Base-by-base conservation (phyloP, 768 basidiomycete genomes). In the Boletellus ananas region DNA sequence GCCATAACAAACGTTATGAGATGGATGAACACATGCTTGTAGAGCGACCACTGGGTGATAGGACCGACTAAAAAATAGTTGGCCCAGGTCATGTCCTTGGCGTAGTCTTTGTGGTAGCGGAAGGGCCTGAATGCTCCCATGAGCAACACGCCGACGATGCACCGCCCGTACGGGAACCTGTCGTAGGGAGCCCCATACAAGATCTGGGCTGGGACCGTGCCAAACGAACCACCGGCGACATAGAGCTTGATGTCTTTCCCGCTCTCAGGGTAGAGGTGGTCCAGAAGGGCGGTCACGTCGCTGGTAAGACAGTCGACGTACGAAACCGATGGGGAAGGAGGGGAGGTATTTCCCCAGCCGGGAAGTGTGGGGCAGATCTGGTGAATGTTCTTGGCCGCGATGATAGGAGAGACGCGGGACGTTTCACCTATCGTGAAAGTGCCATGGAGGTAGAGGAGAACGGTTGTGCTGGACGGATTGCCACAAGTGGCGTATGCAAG, bases 381-480 rank as follows among this genome's bases (percentile, higher is more conserved):
- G 57, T 79, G 80, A 4, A 77, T 62, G 38, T 71, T 58, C 54
- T 70, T 75, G 14, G 74, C 67, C 10, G 68, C 31, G 49, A 79
- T 57, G 25, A 63, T 56, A 13, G 61, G 68, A 3, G 74, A 69
- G 8, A 68, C 56, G 1, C 51, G 55, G 29, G 68, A 62, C 5
- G 74, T 73, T 27, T 72, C 67, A 5, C 80, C 81, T n/a, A 81
- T 57, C 34, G 71, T 64, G 60, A 83, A 80, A 6, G 69, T 68
- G n/a, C 79, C 80, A 55, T 83, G 81, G 49, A 82, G 73, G 63
- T 74, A 80, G 43, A 84, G 68, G 38, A 82, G 62, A 20, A 84
- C 61, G 13, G 69, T 69, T 2, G 66, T 64, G 63, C 79, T 81
- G 23, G 74, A 71, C 1, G 72, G 63, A 52, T 80, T 74, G 6